Conservation (phyloP, 2,329 filamentous ascomycete genomes). For the Dactylellina drechsleri region DNA sequence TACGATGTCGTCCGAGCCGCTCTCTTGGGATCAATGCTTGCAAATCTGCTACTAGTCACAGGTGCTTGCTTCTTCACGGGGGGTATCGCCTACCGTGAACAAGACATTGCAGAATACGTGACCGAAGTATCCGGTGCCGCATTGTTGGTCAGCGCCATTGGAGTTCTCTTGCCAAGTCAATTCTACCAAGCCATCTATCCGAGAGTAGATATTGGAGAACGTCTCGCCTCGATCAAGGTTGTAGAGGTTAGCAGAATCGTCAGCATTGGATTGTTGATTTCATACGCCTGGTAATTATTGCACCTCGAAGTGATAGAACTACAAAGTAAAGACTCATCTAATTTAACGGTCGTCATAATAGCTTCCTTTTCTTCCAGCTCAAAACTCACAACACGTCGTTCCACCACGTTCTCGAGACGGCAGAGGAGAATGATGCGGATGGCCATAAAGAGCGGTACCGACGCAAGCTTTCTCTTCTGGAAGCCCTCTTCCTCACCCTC, state of each 20-base stretch:
- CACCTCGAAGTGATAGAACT: neutral
- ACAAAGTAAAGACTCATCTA: no score
- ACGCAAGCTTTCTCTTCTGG: constrained; percentile 47
- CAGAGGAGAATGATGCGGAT: constrained; percentile 37
- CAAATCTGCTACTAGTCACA: constrained; percentile 81
- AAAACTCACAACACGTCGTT: constrained; percentile 49
- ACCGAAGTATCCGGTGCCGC: constrained; percentile 53
- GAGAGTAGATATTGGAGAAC: constrained; percentile 22
- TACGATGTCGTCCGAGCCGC: constrained; percentile 83
- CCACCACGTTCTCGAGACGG: constrained; percentile 44
- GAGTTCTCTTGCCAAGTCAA: constrained; percentile 46
- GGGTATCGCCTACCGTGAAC: constrained; percentile 66
- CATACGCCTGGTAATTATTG: constrained; percentile 33
- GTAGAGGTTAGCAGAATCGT: constrained; percentile 46
- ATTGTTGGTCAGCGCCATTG: constrained; percentile 43
- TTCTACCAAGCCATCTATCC: constrained; percentile 51
- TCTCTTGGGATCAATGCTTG: constrained; percentile 83
- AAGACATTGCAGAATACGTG: constrained; percentile 49
- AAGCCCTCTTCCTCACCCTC: constrained; percentile 41
- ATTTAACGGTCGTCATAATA: neutral
- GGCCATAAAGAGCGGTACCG: constrained; percentile 39
- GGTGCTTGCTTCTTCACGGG: constrained; percentile 83
- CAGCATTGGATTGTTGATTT: constrained; percentile 37
- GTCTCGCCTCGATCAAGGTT: constrained; percentile 24
- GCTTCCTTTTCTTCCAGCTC: constrained; percentile 52